phyloP scores from a whole-genome alignment of 805 yeast species.

The Sugiyamaella mastotermitis region DNA sequence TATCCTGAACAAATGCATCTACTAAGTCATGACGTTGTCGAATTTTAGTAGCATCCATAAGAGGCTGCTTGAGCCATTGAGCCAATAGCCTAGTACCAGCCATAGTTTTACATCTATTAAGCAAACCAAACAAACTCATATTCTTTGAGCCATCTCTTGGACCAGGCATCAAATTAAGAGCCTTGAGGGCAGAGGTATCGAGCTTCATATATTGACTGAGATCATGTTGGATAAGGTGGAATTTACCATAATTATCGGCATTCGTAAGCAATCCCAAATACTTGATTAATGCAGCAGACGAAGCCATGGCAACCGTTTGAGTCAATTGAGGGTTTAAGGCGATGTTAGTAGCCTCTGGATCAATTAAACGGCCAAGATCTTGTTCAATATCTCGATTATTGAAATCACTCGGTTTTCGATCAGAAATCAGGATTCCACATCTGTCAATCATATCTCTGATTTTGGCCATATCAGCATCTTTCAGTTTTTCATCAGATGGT shows the following conservation, averaged over 20 bases:
- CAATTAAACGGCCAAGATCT: constrained; percentile 62
- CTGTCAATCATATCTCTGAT: constrained; percentile 67
- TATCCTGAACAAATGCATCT: constrained; percentile 63
- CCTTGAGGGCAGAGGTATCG: constrained; percentile 84
- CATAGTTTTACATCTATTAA: constrained; percentile 81
- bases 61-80: constrained; percentile 96
- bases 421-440: constrained; percentile 68
- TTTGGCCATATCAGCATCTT: constrained; percentile 56
- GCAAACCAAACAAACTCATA: constrained; percentile 68
- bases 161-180: constrained; percentile 77
- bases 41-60: constrained; percentile 58
- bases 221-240: constrained; percentile 57
- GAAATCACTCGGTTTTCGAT: constrained; percentile 52
- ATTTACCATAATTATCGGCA: constrained; percentile 45
- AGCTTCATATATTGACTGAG: constrained; percentile 80
- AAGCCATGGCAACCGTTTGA: constrained; percentile 50
- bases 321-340: constrained; percentile 27
- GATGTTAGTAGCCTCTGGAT: constrained; percentile 22
- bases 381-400: constrained; percentile 64
- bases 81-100: constrained; percentile 86
- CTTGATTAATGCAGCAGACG: constrained; percentile 61
- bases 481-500: constrained; percentile 36
- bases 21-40: constrained; percentile 67
- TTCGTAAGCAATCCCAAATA: constrained; percentile 63
- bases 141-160: constrained; percentile 42